These are phyloP conservation scores for Myxozyma neglecta DNA, from an alignment of 805 yeast species.

Conservation along the genomic window DNA sequence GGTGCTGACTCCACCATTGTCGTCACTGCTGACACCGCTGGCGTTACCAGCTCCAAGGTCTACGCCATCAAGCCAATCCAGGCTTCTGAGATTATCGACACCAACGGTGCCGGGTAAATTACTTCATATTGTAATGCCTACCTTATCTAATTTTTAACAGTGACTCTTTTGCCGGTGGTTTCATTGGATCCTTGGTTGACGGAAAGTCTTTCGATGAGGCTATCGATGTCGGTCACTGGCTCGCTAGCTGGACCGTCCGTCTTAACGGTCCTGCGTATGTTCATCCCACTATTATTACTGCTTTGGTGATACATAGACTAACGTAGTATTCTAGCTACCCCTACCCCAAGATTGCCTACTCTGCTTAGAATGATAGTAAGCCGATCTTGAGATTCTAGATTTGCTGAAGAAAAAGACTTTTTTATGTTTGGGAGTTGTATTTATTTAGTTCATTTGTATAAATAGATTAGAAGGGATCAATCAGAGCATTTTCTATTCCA, in stretches of 20 bases:
- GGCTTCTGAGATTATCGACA: slow-evolving; percentile 70
- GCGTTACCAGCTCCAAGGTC: slow-evolving; percentile 50
- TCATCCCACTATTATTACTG: slow-evolving; percentile 45
- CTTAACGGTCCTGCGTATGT: slow-evolving; percentile 95
- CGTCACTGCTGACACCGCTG: slow-evolving; percentile 41
- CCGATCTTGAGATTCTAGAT: too few species aligned
- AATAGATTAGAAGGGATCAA: too few species aligned
- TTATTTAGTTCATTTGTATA: too few species aligned
- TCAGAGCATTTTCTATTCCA: too few species aligned
- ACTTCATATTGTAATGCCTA: neutral
- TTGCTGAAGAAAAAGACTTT: too few species aligned
- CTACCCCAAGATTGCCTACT: slow-evolving; percentile 28
- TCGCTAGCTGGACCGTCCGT: slow-evolving; percentile 88
- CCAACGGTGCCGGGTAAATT: slow-evolving; percentile 81
- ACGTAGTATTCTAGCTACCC: slow-evolving; percentile 13
- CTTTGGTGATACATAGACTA: neutral
- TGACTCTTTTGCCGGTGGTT: slow-evolving; percentile 97
- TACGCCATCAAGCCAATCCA: slow-evolving; percentile 74
- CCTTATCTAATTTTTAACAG: slow-evolving; percentile 39
- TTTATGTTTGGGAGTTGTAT: too few species aligned
- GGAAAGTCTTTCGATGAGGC: slow-evolving; percentile 60
- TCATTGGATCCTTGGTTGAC: slow-evolving; percentile 81
- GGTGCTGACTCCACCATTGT: slow-evolving; percentile 89
- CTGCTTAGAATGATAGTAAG: slow-evolving; percentile 6
- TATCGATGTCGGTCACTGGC: slow-evolving; percentile 92